Evolutionary conservation across 306 rosid genomes (phyloP).

Genomic region (Prunus armeniaca): DNA sequence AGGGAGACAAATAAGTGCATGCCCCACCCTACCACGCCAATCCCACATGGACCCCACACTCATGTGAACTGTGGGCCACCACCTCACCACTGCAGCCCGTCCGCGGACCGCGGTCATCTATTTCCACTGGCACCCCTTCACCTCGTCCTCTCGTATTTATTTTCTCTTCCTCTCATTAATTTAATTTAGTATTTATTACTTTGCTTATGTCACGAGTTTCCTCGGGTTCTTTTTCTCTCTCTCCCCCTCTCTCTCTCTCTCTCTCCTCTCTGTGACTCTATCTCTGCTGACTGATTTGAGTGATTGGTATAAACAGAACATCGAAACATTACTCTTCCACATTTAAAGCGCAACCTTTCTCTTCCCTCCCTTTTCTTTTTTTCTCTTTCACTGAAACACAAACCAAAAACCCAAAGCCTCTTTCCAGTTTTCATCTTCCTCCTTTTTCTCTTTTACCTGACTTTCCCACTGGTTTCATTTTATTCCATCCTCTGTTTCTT

Average conservation of each 20-base stretch:
- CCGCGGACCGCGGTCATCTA: constrained; percentile 36
- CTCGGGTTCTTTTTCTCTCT: constrained; percentile 32
- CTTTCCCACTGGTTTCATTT: constrained; percentile 52
- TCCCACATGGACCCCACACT: neutral
- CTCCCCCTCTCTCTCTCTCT: constrained; percentile 1
- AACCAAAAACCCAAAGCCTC: neutral
- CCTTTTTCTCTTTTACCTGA: constrained; percentile 25
- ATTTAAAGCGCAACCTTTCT: constrained; percentile 6
- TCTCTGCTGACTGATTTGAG: neutral
- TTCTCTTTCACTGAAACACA: neutral
- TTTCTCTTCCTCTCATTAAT: constrained; percentile 18
- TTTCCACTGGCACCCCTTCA: constrained; percentile 30
- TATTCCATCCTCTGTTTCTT: constrained; percentile 30
- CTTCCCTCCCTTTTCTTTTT: neutral
- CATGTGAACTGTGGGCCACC: neutral
- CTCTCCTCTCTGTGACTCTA: neutral
- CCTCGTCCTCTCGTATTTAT: neutral
- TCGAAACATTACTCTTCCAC: neutral
- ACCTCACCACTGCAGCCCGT: neutral
- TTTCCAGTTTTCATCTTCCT: neutral
- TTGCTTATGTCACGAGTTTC: constrained; percentile 46
- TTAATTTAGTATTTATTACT: neutral
- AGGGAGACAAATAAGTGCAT: too few species aligned
- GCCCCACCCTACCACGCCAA: too few species aligned
- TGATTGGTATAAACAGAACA: neutral